Evolutionary conservation across 371 early-diverging fungal genomes (phyloP).

Genomic region (Mucor velutinosus): DNA sequence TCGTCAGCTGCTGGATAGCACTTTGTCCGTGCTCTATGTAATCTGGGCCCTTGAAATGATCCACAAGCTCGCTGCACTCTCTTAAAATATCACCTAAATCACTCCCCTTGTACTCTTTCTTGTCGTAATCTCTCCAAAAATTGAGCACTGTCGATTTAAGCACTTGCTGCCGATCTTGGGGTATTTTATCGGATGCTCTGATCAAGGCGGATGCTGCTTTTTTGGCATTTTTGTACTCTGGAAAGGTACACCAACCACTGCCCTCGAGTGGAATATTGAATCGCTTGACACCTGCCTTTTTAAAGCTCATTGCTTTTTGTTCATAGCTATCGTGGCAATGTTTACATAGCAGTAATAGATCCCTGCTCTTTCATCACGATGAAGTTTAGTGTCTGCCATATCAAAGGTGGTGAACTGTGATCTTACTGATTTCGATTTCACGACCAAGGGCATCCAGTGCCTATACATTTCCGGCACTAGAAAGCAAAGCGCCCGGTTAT

Average conservation of each 20-base stretch:
- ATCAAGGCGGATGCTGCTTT: constrained; percentile 57
- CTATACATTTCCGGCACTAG: constrained; percentile 64
- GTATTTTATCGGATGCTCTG: constrained; percentile 41
- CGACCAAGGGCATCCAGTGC: constrained; percentile 50
- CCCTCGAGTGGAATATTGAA: constrained; percentile 57
- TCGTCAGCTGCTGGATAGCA: constrained; percentile 40
- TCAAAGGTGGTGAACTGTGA: neutral
- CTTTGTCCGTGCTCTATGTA: constrained; percentile 55
- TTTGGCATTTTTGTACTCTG: constrained; percentile 39
- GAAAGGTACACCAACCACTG: constrained; percentile 52
- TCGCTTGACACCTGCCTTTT: constrained; percentile 39
- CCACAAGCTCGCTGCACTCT: constrained; percentile 39
- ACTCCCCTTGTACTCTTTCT: neutral
- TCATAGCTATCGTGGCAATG: constrained; percentile 58
- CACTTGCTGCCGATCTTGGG: constrained; percentile 28
- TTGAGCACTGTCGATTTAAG: constrained; percentile 27
- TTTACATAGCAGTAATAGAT: constrained; percentile 56
- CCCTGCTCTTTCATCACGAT: constrained; percentile 41
- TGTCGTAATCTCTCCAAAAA: constrained; percentile 18
- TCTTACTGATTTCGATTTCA: constrained; percentile 62
- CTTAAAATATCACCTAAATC: constrained; percentile 24
- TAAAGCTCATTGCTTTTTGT: constrained; percentile 41
- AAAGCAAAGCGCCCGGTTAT: neutral
- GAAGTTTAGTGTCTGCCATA: neutral
- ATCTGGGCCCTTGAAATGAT: constrained; percentile 46